Conservation (phyloP, 1,284 basidiomycete species). For the Malassezia arunalokei region DNA sequence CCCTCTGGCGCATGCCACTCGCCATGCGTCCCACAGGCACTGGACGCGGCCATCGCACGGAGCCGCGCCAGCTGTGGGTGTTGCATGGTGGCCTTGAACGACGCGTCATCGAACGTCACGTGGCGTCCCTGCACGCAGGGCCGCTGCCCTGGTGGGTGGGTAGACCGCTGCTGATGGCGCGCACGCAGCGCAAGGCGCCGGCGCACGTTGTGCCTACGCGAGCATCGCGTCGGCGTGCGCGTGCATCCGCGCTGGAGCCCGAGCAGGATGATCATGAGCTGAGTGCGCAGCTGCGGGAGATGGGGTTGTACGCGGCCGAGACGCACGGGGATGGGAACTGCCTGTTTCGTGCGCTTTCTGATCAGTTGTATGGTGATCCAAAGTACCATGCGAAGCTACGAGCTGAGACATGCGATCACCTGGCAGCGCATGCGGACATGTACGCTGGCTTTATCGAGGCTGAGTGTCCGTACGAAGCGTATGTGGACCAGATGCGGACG, state of each 20-base stretch:
- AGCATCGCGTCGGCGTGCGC: neutral
- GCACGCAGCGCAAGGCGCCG: slow-evolving; percentile 2
- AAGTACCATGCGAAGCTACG: slow-evolving; percentile 60
- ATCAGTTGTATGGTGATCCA: slow-evolving; percentile 63
- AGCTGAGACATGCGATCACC: slow-evolving; percentile 63
- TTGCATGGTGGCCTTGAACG: no score
- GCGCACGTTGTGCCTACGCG: neutral
- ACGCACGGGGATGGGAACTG: slow-evolving; percentile 44
- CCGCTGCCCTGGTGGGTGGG: no score
- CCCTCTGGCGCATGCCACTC: neutral
- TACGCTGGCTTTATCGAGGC: slow-evolving; percentile 83
- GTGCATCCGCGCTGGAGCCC: slow-evolving; percentile 17
- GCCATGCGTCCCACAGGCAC: neutral
- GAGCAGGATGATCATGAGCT: slow-evolving; percentile 34
- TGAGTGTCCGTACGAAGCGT: slow-evolving; percentile 51
- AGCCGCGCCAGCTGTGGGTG: slow-evolving; percentile 5
- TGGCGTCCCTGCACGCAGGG: no score
- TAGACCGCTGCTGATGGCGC: neutral
- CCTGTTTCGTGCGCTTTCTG: slow-evolving; percentile 47
- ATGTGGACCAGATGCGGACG: slow-evolving; percentile 36
- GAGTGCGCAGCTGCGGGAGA: slow-evolving; percentile 30
- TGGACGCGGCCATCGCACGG: slow-evolving; percentile 6
- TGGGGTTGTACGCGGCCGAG: slow-evolving; percentile 42
- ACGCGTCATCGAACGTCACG: neutral
- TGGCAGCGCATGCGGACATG: slow-evolving; percentile 57